These are phyloP conservation scores for Thermomucor indicae-seudaticae DNA, from an alignment of 371 early-diverging fungal species.

Conservation along the genomic window DNA sequence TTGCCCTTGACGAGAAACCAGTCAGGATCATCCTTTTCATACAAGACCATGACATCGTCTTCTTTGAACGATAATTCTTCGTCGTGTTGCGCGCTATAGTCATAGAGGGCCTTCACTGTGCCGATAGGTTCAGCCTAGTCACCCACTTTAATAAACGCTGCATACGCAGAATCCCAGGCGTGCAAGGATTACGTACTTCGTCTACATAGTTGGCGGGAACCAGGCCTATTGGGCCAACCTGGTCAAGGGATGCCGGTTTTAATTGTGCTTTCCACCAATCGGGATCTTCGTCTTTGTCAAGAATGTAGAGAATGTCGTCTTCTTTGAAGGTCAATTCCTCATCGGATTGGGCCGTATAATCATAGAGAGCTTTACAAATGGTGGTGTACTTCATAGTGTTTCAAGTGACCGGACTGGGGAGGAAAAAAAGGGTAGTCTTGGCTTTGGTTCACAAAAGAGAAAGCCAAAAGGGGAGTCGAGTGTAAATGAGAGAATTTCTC, in stretches of 20 bases:
- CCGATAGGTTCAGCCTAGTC: constrained; percentile 41
- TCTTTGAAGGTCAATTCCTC: constrained; percentile 85
- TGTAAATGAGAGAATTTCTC: constrained; percentile 1
- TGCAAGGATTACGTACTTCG: constrained; percentile 37
- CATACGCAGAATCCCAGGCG: too few relatives aligned
- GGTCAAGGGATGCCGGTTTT: constrained; percentile 37
- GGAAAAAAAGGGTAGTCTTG: constrained; percentile 1
- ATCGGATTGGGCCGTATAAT: constrained; percentile 76
- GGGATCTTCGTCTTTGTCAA: constrained; percentile 62
- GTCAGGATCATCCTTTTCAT: constrained; percentile 74
- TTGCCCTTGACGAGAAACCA: constrained; percentile 69
- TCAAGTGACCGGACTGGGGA: not conserved
- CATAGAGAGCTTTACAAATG: constrained; percentile 57
- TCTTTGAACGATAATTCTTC: constrained; percentile 78
- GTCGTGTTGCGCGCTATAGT: constrained; percentile 68
- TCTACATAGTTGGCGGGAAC: constrained; percentile 78
- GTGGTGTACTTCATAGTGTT: constrained; percentile 36
- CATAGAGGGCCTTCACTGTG: constrained; percentile 66
- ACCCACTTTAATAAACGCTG: not conserved
- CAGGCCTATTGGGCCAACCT: constrained; percentile 60
- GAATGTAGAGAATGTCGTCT: constrained; percentile 67
- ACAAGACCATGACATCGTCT: constrained; percentile 65
- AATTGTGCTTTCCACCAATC: constrained; percentile 78
- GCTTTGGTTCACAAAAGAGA: not conserved
- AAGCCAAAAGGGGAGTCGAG: not conserved